Conservation (phyloP, 139 green algal species). For the Marvania coccoides region DNA sequence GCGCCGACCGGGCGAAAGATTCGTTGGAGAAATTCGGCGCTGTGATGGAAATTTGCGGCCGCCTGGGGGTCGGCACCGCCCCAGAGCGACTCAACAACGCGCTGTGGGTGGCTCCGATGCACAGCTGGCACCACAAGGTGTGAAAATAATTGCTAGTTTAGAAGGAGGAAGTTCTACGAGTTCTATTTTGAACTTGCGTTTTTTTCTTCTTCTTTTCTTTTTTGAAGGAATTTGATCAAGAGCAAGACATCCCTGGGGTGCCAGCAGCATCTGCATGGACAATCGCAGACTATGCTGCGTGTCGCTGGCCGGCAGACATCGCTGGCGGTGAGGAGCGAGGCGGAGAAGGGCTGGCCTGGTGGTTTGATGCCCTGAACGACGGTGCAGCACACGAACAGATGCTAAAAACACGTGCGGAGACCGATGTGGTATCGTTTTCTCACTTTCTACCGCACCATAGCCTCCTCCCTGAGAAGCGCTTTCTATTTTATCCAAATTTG, state of each 20-base stretch:
- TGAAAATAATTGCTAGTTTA: too few relatives aligned
- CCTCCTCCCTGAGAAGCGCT: constrained; percentile 78
- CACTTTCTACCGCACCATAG: constrained; percentile 62
- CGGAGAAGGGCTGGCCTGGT: constrained; percentile 16
- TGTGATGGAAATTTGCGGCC: constrained; percentile 35
- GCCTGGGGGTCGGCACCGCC: constrained; percentile 29
- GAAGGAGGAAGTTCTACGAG: not conserved
- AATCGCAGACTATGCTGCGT: constrained; percentile 39
- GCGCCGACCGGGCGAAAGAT: not conserved
- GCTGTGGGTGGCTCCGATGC: constrained; percentile 49
- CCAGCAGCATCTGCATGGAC: constrained; percentile 16
- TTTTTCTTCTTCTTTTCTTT: constrained; percentile 10
- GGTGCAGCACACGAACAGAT: not conserved
- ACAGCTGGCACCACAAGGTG: constrained; percentile 21
- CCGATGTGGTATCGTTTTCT: constrained; percentile 51
- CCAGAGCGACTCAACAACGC: constrained; percentile 15
- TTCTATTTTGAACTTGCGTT: not conserved
- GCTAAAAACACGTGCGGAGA: not conserved
- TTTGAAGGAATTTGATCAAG: constrained; percentile 34
- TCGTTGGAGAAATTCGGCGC: constrained; percentile 37
- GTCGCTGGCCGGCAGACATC: constrained; percentile 25
- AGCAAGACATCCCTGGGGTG: constrained; percentile 39
- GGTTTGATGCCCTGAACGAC: constrained; percentile 41
- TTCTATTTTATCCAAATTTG: constrained; percentile 67
- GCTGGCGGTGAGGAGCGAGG: constrained; percentile 3